phyloP scores from a whole-genome alignment of 2,329 filamentous ascomycete genomes.

The Aspergillus sp. region DNA sequence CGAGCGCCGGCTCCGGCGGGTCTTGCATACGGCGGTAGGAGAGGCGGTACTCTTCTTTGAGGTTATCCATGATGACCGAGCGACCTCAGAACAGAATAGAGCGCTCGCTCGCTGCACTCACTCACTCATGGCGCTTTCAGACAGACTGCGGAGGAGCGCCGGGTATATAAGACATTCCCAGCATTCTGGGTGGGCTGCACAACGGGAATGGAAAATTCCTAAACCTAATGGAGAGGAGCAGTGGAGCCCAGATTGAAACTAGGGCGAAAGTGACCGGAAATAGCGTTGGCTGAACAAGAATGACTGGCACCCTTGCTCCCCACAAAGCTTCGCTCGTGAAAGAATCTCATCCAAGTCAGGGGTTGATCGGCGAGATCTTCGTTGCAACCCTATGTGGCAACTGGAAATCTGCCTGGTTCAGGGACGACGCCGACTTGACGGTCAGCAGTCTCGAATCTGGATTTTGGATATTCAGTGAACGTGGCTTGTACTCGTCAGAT shows the following conservation, averaged over 20 bases:
- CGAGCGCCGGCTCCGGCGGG: neutral
- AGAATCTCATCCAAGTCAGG: constrained; percentile 1
- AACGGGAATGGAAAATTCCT: neutral
- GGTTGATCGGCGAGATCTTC: neutral
- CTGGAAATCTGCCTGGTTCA: neutral
- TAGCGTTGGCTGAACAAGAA: neutral
- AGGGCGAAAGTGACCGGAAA: neutral
- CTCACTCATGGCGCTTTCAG: neutral
- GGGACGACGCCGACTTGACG: neutral
- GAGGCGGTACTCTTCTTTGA: constrained; percentile 15
- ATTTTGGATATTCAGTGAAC: too few species aligned
- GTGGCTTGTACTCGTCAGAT: too few species aligned
- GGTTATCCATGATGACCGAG: constrained; percentile 9
- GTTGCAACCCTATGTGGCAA: constrained; percentile 8
- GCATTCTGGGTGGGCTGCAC: neutral
- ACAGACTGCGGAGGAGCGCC: neutral
- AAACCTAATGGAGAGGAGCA: neutral
- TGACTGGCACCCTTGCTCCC: neutral
- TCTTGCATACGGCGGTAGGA: constrained; percentile 17
- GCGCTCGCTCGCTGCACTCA: neutral
- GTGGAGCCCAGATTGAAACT: neutral
- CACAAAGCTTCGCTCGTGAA: neutral
- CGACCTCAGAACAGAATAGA: neutral
- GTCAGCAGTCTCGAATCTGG: neutral
- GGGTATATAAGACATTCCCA: neutral